These are phyloP conservation scores for Luzula sylvatica DNA, from an alignment of 176 grass and related monocot species.

Conservation along the genomic window DNA sequence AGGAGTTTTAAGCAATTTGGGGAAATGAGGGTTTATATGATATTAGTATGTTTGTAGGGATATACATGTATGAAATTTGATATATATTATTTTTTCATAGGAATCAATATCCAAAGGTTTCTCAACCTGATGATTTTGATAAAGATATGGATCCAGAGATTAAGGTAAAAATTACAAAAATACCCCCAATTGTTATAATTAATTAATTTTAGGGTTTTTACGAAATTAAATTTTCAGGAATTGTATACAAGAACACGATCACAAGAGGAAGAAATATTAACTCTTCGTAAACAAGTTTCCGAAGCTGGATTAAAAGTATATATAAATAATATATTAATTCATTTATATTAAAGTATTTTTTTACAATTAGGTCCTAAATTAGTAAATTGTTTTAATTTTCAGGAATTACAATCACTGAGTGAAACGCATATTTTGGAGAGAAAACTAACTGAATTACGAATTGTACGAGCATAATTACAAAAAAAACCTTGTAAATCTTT, in stretches of 20 bases:
- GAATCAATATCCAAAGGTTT: slow-evolving; percentile 34
- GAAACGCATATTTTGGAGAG: slow-evolving; percentile 93
- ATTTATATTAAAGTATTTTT: too few species aligned
- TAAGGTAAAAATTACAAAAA: slow-evolving; percentile 47
- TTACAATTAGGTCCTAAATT: too few species aligned
- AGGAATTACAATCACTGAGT: slow-evolving; percentile 71
- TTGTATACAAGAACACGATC: slow-evolving; percentile 63
- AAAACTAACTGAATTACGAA: slow-evolving; percentile 77
- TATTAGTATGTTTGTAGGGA: background rate
- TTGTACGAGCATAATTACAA: slow-evolving; percentile 44
- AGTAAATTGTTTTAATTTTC: slow-evolving; percentile 14
- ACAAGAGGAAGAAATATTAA: slow-evolving; percentile 73
- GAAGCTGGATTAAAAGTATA: slow-evolving; percentile 63
- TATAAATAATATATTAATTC: background rate
- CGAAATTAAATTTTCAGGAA: slow-evolving; percentile 38
- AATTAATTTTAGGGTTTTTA: slow-evolving; percentile 9
- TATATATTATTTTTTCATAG: slow-evolving; percentile 31
- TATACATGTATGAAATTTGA: too few species aligned
- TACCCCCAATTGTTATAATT: background rate
- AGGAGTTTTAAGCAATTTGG: too few species aligned
- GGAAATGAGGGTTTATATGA: background rate
- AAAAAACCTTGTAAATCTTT: background rate
- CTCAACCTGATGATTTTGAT: slow-evolving; percentile 25
- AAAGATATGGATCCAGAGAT: slow-evolving; percentile 64
- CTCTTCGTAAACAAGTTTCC: slow-evolving; percentile 66